A percentile compares a stretch with the other conserved stretches of the same genome.
These are phyloP conservation scores for Agrocybe praecox DNA, from an alignment of 768 basidiomycete genomes.

Conservation along the genomic window DNA sequence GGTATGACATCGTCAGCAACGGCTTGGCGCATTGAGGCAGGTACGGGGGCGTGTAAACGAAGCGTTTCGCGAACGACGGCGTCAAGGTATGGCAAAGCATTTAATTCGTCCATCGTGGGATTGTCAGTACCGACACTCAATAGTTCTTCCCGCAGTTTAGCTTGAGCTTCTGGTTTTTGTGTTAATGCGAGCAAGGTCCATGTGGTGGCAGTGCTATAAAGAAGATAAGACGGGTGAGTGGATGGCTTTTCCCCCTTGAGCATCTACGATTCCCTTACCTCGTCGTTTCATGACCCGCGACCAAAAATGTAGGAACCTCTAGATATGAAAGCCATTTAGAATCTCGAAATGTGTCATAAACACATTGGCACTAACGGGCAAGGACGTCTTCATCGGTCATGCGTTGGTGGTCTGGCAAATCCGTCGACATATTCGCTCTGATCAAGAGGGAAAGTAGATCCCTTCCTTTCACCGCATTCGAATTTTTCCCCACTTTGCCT, in stretches of 20 bases:
- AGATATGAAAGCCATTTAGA: neutral
- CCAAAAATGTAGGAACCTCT: constrained; percentile 66
- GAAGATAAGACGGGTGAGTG: neutral
- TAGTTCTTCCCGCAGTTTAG: constrained; percentile 61
- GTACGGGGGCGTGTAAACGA: constrained; percentile 56
- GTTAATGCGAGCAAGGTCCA: constrained; percentile 66
- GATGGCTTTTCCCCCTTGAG: neutral
- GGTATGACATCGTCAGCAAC: constrained; percentile 57
- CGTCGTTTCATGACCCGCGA: constrained; percentile 64
- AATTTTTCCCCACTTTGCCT: constrained; percentile 29
- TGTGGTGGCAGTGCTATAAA: constrained; percentile 41
- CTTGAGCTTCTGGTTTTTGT: constrained; percentile 48
- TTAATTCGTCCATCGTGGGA: constrained; percentile 72
- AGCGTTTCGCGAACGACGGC: constrained; percentile 61
- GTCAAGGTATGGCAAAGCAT: constrained; percentile 71
- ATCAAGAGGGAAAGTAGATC: constrained; percentile 66
- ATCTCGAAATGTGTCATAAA: neutral
- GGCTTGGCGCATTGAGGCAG: constrained; percentile 42
- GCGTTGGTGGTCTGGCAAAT: constrained; percentile 54
- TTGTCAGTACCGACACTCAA: constrained; percentile 50
- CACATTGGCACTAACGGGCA: constrained; percentile 39
- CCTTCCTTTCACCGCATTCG: constrained; percentile 34
- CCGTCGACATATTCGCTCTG: constrained; percentile 64
- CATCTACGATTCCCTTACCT: constrained; percentile 29
- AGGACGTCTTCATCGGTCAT: constrained; percentile 67